Percentiles rank a stretch among this genome's conserved stretches.
Evolutionary conservation across 2,329 filamentous ascomycete species (phyloP).

Genomic region (Penicillium sp.): DNA sequence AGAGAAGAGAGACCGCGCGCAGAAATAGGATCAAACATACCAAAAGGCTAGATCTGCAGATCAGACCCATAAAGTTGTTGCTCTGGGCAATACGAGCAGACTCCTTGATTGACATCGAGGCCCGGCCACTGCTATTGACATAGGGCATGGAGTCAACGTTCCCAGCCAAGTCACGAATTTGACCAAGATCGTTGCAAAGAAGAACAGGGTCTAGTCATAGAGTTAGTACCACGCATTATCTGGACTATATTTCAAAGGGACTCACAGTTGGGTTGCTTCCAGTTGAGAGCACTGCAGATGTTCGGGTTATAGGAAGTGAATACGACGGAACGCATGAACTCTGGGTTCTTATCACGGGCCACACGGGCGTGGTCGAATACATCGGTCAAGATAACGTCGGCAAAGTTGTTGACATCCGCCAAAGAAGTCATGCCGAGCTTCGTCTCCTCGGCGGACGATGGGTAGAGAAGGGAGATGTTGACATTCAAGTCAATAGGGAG

Average conservation of each 20-base stretch:
- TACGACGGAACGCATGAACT: slow-evolving; percentile 79
- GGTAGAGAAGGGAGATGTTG: slow-evolving; percentile 90
- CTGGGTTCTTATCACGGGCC: slow-evolving; percentile 64
- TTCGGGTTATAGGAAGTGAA: slow-evolving; percentile 91
- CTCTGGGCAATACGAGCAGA: slow-evolving; percentile 87
- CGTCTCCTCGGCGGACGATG: slow-evolving; percentile 71
- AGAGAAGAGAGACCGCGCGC: background rate
- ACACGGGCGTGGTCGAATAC: slow-evolving; percentile 88
- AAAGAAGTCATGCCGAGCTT: slow-evolving; percentile 69
- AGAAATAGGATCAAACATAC: slow-evolving; percentile 55
- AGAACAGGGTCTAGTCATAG: slow-evolving; percentile 71
- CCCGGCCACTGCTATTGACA: slow-evolving; percentile 63
- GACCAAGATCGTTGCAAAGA: slow-evolving; percentile 86
- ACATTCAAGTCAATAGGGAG: slow-evolving; percentile 80
- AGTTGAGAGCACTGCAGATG: slow-evolving; percentile 91
- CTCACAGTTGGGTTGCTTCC: slow-evolving; percentile 96
- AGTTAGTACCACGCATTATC: background rate
- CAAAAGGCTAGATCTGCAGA: slow-evolving; percentile 82
- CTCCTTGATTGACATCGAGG: slow-evolving; percentile 87
- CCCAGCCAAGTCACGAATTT: slow-evolving; percentile 42
- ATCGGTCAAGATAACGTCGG: slow-evolving; percentile 76
- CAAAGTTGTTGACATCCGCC: slow-evolving; percentile 80
- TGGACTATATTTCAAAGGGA: background rate
- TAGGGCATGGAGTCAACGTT: slow-evolving; percentile 43
- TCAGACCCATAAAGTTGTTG: slow-evolving; percentile 97